A percentile compares a stretch with the other conserved stretches of the same genome.
Evolutionary conservation across 305 asterid genomes (phyloP).

Genomic region (Andrographis paniculata): DNA sequence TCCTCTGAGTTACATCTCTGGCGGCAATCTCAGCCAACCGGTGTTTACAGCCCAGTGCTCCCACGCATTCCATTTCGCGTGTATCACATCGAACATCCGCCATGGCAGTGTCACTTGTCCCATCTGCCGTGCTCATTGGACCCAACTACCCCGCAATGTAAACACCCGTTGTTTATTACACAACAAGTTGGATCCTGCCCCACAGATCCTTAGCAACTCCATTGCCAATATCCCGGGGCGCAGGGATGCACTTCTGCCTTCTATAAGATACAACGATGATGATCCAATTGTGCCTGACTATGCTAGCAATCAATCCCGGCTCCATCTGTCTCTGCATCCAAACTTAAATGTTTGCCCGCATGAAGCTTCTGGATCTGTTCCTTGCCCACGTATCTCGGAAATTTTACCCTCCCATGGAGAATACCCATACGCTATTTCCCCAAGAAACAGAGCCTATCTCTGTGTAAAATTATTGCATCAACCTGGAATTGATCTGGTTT

Average conservation of each 20-base stretch:
- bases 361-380: conserved; percentile 17
- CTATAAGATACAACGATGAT: conserved; percentile 73
- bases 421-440: conserved; percentile 17
- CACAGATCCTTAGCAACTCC: conserved; percentile 79
- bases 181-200: conserved; percentile 57
- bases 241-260: conserved; percentile 69
- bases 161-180: conserved; percentile 36
- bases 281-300: conserved; percentile 65
- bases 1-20: conserved; percentile 55
- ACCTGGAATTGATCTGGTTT: conserved; percentile 68
- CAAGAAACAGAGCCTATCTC: conserved; percentile 41
- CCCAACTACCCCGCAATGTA: conserved; percentile 73
- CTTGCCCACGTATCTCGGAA: not conserved
- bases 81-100: conserved; percentile 84
- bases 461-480: conserved; percentile 48
- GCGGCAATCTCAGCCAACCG: conserved; percentile 66
- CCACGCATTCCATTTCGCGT: conserved; percentile 81
- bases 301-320: conserved; percentile 37
- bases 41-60: conserved; percentile 91
- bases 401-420: not conserved
- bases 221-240: conserved; percentile 72
- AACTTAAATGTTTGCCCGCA: not conserved
- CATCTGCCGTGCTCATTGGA: conserved; percentile 90
- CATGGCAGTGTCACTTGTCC: conserved; percentile 93
- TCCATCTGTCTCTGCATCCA: conserved; percentile 45